A percentile compares a stretch with the other conserved stretches of the same genome.
phyloP scores from a whole-genome alignment of 2,329 filamentous ascomycete genomes.

The Stenocarpella maydis region DNA sequence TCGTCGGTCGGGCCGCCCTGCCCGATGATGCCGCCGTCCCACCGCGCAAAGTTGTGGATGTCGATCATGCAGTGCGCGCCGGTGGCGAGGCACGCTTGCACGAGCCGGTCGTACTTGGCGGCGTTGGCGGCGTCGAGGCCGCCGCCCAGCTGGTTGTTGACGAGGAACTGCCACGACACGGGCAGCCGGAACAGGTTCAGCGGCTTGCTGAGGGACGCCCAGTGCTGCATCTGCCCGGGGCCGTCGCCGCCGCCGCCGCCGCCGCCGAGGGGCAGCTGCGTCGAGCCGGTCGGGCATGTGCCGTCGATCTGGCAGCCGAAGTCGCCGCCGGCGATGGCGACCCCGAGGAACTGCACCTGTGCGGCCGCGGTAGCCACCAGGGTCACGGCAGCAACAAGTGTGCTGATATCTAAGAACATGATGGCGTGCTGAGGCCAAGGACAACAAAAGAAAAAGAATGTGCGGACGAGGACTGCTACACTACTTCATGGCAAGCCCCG shows the following conservation, averaged over 20 bases:
- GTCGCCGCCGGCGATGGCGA: conserved; percentile 58
- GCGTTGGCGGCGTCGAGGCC: conserved; percentile 52
- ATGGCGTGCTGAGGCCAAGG: background rate
- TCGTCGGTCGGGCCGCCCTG: conserved; percentile 61
- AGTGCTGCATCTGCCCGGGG: conserved; percentile 63
- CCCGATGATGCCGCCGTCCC: conserved; percentile 69
- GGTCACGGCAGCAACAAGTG: background rate
- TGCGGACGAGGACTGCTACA: background rate
- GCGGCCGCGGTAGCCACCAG: conserved; percentile 22
- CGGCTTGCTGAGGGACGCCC: conserved; percentile 56
- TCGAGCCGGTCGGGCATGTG: conserved; percentile 46
- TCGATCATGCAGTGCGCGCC: conserved; percentile 60
- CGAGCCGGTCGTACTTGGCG: conserved; percentile 55
- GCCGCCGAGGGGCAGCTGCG: conserved; percentile 19
- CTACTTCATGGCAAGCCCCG: conserved; percentile 6
- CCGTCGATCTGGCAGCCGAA: conserved; percentile 55
- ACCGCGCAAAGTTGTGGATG: conserved; percentile 53
- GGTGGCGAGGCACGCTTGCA: conserved; percentile 57
- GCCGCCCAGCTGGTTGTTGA: conserved; percentile 52
- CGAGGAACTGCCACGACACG: conserved; percentile 62
- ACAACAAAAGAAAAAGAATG: background rate
- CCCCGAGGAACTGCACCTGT: conserved; percentile 39
- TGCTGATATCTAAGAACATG: conserved; percentile 4
- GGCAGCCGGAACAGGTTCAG: conserved; percentile 66
- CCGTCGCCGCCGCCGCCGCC: conserved; percentile 37